A percentile compares a stretch with the other conserved stretches of the same genome.
These are phyloP conservation scores for Sarcomyxa edulis DNA, from an alignment of 768 basidiomycete genomes.

Conservation along the genomic window DNA sequence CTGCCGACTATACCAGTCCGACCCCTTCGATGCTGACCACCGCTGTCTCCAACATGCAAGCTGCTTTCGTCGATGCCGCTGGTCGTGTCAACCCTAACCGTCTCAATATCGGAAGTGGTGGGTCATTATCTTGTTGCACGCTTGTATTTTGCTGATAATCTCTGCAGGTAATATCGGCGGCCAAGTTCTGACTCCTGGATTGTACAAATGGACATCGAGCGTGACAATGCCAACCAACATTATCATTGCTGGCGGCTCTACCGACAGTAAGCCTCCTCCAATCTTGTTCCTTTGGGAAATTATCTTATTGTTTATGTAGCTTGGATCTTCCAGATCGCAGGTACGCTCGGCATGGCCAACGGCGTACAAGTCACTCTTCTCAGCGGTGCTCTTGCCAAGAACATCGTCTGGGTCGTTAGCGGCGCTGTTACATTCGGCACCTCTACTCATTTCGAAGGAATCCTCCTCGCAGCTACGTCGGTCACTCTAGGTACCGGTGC, in stretches of 20 bases:
- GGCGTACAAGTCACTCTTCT: constrained; percentile 10
- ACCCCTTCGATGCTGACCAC: constrained; percentile 15
- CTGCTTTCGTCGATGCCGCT: constrained; percentile 15
- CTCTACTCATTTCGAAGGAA: constrained; percentile 13
- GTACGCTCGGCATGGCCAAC: constrained; percentile 7
- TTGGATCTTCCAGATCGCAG: constrained; percentile 17
- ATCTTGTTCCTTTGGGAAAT: not conserved
- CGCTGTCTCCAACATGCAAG: constrained; percentile 15
- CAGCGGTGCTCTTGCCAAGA: constrained; percentile 14
- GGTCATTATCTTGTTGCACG: too few species aligned
- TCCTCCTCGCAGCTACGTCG: constrained; percentile 11
- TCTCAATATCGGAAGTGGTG: too few species aligned
- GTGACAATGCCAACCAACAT: constrained; percentile 11
- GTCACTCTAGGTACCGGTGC: constrained; percentile 13
- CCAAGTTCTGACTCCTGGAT: constrained; percentile 11
- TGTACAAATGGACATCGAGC: constrained; percentile 14
- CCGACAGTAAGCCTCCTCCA: constrained; percentile 8
- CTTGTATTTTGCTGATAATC: too few species aligned
- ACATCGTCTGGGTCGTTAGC: constrained; percentile 16
- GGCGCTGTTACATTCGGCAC: constrained; percentile 9
- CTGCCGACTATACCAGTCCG: constrained; percentile 13
- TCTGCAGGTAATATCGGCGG: constrained; percentile 16
- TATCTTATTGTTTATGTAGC: constrained; percentile 6
- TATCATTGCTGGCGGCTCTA: constrained; percentile 7
- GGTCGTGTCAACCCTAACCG: too few species aligned